Evolutionary conservation across 352 stramenopile species (phyloP).

Genomic region (Phytophthora parvispora): DNA sequence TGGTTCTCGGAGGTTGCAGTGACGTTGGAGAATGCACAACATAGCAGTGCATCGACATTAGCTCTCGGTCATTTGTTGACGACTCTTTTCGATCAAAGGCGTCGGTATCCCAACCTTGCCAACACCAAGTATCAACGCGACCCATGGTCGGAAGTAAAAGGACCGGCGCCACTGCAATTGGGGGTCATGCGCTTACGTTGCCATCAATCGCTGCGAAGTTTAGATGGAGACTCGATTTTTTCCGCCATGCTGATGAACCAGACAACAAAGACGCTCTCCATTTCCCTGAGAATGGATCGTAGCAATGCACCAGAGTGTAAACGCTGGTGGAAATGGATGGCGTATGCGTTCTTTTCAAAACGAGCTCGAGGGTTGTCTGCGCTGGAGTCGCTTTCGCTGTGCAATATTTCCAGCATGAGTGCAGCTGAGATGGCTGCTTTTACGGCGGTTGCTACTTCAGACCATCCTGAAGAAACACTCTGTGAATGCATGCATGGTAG

Average conservation of each 20-base stretch:
- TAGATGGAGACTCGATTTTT: neutral
- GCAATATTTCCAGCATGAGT: neutral
- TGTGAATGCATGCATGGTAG: neutral
- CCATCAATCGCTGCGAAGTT: neutral
- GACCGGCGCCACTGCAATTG: neutral
- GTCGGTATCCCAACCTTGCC: neutral
- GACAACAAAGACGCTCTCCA: neutral
- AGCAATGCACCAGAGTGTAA: neutral
- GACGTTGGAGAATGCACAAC: neutral
- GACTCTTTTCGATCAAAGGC: neutral
- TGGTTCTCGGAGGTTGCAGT: neutral
- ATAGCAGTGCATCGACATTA: neutral
- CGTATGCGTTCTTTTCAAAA: neutral
- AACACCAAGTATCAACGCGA: neutral
- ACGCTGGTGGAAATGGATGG: neutral
- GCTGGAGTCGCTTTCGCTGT: neutral
- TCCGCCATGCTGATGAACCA: neutral
- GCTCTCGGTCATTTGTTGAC: neutral
- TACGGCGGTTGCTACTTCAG: neutral
- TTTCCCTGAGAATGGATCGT: neutral
- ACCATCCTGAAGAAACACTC: neutral
- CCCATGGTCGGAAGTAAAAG: neutral
- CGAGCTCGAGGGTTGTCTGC: neutral
- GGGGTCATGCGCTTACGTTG: neutral
- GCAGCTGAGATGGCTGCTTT: neutral